A percentile compares a stretch with the other conserved stretches of the same genome.
These are phyloP conservation scores for Leucaena leucocephala DNA, from an alignment of 306 rosid genomes.

Conservation along the genomic window DNA sequence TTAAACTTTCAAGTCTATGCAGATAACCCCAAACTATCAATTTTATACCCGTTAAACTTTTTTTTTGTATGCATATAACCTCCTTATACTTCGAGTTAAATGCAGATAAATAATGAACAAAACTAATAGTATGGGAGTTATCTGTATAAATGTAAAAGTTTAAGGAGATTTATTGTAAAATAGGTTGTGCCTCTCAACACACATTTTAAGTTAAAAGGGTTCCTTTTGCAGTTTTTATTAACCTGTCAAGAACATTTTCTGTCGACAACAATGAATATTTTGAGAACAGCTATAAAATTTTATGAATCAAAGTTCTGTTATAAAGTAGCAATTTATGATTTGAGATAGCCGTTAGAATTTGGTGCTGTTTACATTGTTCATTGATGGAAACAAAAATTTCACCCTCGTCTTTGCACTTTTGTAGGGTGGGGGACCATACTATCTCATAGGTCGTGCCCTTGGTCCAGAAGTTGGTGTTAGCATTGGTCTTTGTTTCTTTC, in stretches of 20 bases:
- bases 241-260: neutral
- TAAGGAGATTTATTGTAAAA: too few species aligned
- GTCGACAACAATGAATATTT: neutral
- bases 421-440: slow-evolving; percentile 99
- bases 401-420: slow-evolving; percentile 35
- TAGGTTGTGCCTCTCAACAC: too few species aligned
- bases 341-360: slow-evolving; percentile 7
- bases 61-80: too few species aligned
- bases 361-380: neutral
- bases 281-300: neutral
- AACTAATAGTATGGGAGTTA: too few species aligned
- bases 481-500: slow-evolving; percentile 97
- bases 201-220: neutral
- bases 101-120: too few species aligned
- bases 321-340: slow-evolving; percentile 17
- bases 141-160: too few species aligned
- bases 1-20: too few species aligned
- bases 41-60: too few species aligned
- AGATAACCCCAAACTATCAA: too few species aligned
- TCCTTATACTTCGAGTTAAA: too few species aligned
- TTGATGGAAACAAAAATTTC: slow-evolving; percentile 28
- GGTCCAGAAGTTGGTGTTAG: slow-evolving; percentile 99
- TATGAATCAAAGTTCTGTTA: slow-evolving; percentile 17
- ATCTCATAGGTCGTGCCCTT: slow-evolving; percentile 99
- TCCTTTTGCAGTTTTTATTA: neutral